phyloP scores from a whole-genome alignment of 768 basidiomycete species.

The Auricularia sp. region DNA sequence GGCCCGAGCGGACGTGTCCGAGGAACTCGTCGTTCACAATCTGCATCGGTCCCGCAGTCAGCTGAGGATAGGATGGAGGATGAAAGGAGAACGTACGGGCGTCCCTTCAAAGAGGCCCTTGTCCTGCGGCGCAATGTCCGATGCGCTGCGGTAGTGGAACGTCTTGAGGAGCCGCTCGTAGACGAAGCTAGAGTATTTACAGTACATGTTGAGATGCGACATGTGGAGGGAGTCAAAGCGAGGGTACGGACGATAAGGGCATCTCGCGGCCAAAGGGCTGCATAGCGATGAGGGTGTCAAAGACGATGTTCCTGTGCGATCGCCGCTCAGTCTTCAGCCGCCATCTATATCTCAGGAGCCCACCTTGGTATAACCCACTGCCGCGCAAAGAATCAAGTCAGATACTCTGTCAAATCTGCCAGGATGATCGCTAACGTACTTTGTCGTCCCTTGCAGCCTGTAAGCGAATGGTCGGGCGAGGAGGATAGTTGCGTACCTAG shows the following conservation, averaged over 20 bases:
- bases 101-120: conserved; percentile 39
- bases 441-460: conserved; percentile 28
- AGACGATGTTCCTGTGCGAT: conserved; percentile 27
- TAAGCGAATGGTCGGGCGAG: too few species aligned
- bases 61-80: background rate
- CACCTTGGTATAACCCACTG: conserved; percentile 36
- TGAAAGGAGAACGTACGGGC: conserved; percentile 22
- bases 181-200: conserved; percentile 26
- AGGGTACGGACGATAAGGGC: conserved; percentile 31
- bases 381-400: background rate
- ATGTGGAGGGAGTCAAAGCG: background rate
- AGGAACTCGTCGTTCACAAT: conserved; percentile 47
- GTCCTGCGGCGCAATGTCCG: conserved; percentile 33
- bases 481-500: too few species aligned
- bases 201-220: background rate
- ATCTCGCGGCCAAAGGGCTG: conserved; percentile 47
- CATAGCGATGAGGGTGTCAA: conserved; percentile 38
- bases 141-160: conserved; percentile 36
- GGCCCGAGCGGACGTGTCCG: conserved; percentile 31
- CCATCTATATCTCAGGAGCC: too few species aligned
- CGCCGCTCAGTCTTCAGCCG: too few species aligned
- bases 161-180: conserved; percentile 35
- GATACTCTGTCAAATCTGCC: too few species aligned
- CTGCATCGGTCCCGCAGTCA: conserved; percentile 12
- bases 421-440: conserved; percentile 6